These are phyloP conservation scores for Dalbergia oliveri DNA, from an alignment of 306 rosid genomes.

Conservation along the genomic window DNA sequence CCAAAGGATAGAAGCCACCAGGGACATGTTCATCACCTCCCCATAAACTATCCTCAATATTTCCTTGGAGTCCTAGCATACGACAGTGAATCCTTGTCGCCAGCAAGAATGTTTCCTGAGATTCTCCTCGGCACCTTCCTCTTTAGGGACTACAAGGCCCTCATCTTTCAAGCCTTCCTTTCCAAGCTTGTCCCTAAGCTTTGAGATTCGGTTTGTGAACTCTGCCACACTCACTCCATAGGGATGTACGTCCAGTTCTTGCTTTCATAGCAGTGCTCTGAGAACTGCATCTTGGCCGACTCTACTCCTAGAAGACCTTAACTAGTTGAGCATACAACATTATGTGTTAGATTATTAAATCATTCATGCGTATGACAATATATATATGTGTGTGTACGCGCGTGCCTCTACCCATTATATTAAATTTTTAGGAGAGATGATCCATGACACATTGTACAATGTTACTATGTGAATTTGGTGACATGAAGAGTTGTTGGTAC, in stretches of 20 bases:
- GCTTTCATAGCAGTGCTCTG: slow-evolving; percentile 50
- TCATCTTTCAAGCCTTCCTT: slow-evolving; percentile 68
- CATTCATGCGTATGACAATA: too few species aligned
- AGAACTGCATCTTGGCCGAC: slow-evolving; percentile 80
- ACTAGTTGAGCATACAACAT: slow-evolving; percentile 52
- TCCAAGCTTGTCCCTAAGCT: slow-evolving; percentile 62
- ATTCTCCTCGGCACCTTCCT: slow-evolving; percentile 59
- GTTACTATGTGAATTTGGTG: too few species aligned
- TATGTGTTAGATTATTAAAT: too few species aligned
- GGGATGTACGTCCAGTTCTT: slow-evolving; percentile 18
- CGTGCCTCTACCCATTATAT: too few species aligned
- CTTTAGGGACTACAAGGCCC: slow-evolving; percentile 63
- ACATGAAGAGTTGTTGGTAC: too few species aligned
- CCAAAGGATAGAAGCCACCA: slow-evolving; percentile 69
- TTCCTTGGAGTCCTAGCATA: slow-evolving; percentile 64
- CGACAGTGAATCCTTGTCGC: slow-evolving; percentile 56
- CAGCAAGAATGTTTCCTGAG: slow-evolving; percentile 63
- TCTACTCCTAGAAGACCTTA: slow-evolving; percentile 83
- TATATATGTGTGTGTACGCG: too few species aligned
- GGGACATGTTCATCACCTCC: slow-evolving; percentile 57
- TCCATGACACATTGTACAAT: too few species aligned
- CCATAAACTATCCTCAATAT: slow-evolving; percentile 69
- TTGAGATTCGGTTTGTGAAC: slow-evolving; percentile 66
- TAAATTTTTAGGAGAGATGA: too few species aligned
- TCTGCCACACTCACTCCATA: slow-evolving; percentile 64